These are phyloP conservation scores for rapeseed (Brassica napus) DNA, from an alignment of 345 rosid genomes.

Conservation along the genomic window Da-Ae NC_063445.1:45904001-45904500, in stretches of 20 bases:
- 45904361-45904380: background rate
- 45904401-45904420: background rate
- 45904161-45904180: constrained; percentile 66
- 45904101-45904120: background rate
- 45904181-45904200: constrained; percentile 75
- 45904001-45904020: constrained; percentile 55
- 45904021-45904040: constrained; percentile 65
- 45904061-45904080: background rate
- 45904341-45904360: background rate
- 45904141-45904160: background rate
- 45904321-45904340: constrained; percentile 1
- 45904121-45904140: background rate
- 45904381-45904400: background rate
- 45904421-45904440: background rate
- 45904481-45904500: background rate
- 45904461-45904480: background rate
- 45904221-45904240: constrained; percentile 71
- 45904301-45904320: constrained; percentile 9
- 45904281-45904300: background rate
- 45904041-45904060: constrained; percentile 51
- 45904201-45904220: constrained; percentile 77
- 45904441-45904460: constrained; percentile 10
- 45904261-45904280: background rate
- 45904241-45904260: constrained; percentile 41
- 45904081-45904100: background rate